phyloP scores from a whole-genome alignment of 257 asterid genomes.

The Solanum piurae region DNA sequence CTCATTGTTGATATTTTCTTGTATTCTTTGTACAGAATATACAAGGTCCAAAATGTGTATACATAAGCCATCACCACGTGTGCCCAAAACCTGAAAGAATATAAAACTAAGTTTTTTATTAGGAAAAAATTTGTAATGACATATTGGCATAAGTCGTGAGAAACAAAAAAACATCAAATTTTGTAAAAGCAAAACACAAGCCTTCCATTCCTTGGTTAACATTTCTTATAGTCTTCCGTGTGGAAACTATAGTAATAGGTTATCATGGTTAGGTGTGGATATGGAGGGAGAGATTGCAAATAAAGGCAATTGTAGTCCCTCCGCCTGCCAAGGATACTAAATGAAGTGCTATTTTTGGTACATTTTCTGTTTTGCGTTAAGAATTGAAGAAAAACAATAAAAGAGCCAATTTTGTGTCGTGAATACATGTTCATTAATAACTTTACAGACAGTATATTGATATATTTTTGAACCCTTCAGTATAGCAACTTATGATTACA shows the following conservation, averaged over 20 bases:
- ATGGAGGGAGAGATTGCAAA: background rate
- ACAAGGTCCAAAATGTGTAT: conserved; percentile 16
- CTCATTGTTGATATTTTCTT: conserved; percentile 1
- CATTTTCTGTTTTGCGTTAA: background rate
- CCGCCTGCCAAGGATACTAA: background rate
- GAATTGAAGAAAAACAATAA: background rate
- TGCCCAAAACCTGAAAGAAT: conserved; percentile 57
- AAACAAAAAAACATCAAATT: background rate
- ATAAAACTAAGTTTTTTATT: background rate
- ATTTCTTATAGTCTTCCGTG: background rate
- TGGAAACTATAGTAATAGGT: background rate
- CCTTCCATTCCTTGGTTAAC: background rate
- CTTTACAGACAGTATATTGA: background rate
- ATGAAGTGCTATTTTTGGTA: background rate
- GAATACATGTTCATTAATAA: background rate
- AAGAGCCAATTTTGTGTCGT: background rate
- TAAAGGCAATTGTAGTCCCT: background rate
- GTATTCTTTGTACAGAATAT: background rate
- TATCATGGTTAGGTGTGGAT: background rate
- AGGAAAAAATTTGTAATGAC: background rate
- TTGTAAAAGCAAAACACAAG: background rate
- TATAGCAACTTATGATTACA: background rate
- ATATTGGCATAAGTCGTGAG: background rate
- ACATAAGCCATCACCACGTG: conserved; percentile 77
- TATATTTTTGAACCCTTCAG: background rate